Base-by-base conservation (phyloP, 169 alveolate genomes). In the Eimeria necatrix region DNA sequence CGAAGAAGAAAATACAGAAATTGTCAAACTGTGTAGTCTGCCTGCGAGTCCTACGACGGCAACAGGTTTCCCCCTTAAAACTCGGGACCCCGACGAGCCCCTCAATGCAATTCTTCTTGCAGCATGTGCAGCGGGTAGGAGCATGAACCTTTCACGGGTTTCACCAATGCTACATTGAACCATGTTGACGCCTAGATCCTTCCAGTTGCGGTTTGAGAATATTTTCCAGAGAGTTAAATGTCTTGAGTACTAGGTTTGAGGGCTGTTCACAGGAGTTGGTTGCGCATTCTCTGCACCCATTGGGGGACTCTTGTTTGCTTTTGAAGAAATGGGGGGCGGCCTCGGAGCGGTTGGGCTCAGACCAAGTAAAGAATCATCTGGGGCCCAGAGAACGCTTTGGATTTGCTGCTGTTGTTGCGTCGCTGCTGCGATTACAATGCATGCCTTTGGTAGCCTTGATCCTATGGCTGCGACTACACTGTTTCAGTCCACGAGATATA, bases 251-350 rank as follows among this genome's bases (percentile, higher is more conserved):
- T 10, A 56, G 32, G 56, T 41, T 3, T 74, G 60, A 12, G 5
- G 60, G 0, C 60, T 4, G 4, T 12, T 4, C 14, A 71, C 92
- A 61, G 96, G 96, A 46, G 97, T 97, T 52, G 94, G 97, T 12
- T 96, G 96, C 76, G 98, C 98, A 18, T 97, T 97, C 73, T 97
- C 97, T 14, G 93, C 97, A 14, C 98, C 98, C 5, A 95, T 97
- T 22, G 98, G 97, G n/a, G 98, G 98, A 10, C 93, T 97, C n/a
- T 83, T 97, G 74, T 97, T 97, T 93, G 96, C 97, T 3, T 94
- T 95, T 73, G 98, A 97, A 78, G 96, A 94, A 56, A 96, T 97
- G 91, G 84, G 74, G 6, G 91, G 91, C 26, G 91, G 91, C 59
- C 56, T 83, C 4, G 91, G 91, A 14, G 88, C 94, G 95, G 91